Conservation (phyloP, 352 stramenopile species). For the Pythium aristosporum region DNA sequence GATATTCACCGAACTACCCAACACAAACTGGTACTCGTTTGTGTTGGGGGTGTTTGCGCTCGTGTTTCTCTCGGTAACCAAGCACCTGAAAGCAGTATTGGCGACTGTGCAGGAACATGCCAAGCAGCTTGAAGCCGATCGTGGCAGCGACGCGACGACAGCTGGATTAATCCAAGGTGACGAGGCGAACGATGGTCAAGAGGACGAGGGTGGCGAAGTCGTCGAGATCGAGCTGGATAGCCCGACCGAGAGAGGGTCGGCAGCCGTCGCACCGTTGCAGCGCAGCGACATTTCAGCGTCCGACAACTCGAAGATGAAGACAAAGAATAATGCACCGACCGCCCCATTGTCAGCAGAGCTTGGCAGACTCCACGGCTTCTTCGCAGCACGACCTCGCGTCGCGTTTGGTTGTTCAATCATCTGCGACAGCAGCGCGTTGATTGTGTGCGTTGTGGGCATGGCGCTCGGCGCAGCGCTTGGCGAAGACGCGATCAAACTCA, state of each 20-base stretch:
- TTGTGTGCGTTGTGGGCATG: conserved; percentile 82
- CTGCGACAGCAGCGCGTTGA: conserved; percentile 63
- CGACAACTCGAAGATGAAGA: neutral
- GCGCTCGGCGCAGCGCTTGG: conserved; percentile 56
- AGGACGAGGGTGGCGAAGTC: conserved; percentile 2
- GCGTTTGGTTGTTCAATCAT: conserved; percentile 46
- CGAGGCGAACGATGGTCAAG: neutral
- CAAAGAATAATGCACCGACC: no score
- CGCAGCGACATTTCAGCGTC: neutral
- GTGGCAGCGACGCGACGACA: neutral
- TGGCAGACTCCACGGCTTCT: conserved; percentile 2
- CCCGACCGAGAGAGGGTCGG: neutral
- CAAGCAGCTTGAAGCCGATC: neutral
- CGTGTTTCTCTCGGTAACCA: conserved; percentile 32
- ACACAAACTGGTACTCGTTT: conserved; percentile 58
- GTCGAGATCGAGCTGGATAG: conserved; percentile 14
- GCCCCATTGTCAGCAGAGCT: neutral
- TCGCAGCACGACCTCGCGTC: conserved; percentile 25
- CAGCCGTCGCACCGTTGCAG: neutral
- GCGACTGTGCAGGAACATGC: neutral
- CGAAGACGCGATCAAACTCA: conserved; percentile 65
- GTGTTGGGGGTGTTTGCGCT: conserved; percentile 47
- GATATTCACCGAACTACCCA: conserved; percentile 40
- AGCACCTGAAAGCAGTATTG: conserved; percentile 22
- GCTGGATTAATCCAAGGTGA: neutral